phyloP scores from a whole-genome alignment of 257 asterid species.

The Forsythia suspensa region DNA sequence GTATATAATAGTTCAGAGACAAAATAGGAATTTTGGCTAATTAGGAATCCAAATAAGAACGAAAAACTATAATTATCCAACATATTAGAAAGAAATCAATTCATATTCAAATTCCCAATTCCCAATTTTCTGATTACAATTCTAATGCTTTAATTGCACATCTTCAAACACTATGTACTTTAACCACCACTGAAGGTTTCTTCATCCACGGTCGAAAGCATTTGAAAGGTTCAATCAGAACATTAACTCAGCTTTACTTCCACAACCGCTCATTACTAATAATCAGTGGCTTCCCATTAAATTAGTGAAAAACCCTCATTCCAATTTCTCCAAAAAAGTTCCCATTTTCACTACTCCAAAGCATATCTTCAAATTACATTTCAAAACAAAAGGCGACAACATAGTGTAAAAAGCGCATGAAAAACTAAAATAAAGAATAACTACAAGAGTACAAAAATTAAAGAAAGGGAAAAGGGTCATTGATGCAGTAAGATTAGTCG shows the following conservation, averaged over 20 bases:
- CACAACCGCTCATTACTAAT: neutral
- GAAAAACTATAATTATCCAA: too few species aligned
- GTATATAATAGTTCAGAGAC: too few species aligned
- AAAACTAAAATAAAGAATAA: neutral
- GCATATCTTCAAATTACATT: neutral
- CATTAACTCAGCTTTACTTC: neutral
- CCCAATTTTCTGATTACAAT: neutral
- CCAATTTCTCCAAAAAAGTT: neutral
- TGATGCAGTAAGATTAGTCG: conserved; percentile 95
- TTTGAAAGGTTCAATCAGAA: neutral
- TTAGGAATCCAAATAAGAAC: too few species aligned
- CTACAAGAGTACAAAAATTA: neutral
- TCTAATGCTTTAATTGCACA: neutral
- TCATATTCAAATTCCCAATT: neutral
- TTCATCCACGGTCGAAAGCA: neutral
- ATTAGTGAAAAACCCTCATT: neutral
- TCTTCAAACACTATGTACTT: neutral
- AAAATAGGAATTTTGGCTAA: too few species aligned
- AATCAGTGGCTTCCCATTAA: neutral
- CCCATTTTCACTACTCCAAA: neutral
- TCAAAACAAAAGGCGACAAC: neutral
- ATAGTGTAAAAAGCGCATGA: neutral
- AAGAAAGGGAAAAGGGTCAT: conserved; percentile 1
- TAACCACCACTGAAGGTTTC: neutral
- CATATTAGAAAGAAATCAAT: neutral